Base-by-base conservation (phyloP, 371 early-diverging fungal species). In the Dichotomocladium elegans region DNA sequence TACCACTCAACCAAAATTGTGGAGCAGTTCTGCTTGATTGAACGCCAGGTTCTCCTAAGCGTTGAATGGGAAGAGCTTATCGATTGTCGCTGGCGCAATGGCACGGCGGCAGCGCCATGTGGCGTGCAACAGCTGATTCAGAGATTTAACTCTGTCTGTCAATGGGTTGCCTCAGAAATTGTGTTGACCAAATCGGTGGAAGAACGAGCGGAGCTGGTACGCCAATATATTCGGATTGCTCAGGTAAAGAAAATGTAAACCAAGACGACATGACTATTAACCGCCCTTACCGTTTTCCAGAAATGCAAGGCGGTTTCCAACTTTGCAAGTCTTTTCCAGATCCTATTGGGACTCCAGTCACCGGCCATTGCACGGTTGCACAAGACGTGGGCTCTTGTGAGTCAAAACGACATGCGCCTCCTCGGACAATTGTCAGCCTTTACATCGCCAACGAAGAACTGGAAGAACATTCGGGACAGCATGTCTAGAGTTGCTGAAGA, bases 121-220 rank as follows among this genome's bases (percentile, higher is more conserved):
- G 83, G 78, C 19, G 78, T 87, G 11, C 75, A 79, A 26, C 69
- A 69, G 37, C 69, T 83, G 1, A 86, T 87, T 30, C 79, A 82
- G 26, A 72, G 86, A 33, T 88, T 88, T 64, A 86, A 88, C 44
- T 30, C 62, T 33, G 84, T 82, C 1, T 84, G 86, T 52, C 83
- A 81, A 47, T 89, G 89, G 89, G 88, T 86, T 0, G 72, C 82
- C 15, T 79, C 85, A 5, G 87, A 85, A 57, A 82, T 90, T 42
- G 66, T 88, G 4, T 57, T 70, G 25, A 75, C 82, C 9, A 61
- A 55, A 14, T 70, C 72, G 19, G 25, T 82, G 14, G 73, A 81
- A 8, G 69, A 73, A 40, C 72, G 89, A 14, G 87, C 77, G 5
- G 73, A 72, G 34, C 66, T 88, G 12, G 72, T 89, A 28, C 87